Conservation (phyloP, 306 rosid genomes). For the Purshia tridentata region DNA sequence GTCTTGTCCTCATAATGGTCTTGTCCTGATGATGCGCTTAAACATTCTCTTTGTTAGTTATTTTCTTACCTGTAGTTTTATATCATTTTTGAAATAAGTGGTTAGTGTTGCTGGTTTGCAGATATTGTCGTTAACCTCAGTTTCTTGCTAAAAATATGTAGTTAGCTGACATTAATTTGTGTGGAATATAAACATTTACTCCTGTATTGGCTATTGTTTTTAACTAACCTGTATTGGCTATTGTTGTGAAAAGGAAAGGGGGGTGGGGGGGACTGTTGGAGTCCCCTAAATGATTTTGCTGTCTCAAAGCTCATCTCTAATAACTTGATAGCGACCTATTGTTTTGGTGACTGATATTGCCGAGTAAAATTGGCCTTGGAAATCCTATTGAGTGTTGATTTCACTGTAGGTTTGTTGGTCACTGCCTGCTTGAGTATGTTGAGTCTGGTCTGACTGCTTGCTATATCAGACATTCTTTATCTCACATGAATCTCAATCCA, state of each 20-base stretch:
- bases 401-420: neutral
- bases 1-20: neutral
- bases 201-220: neutral
- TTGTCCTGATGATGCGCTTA: neutral
- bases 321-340: neutral
- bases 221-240: neutral
- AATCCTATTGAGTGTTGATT: neutral
- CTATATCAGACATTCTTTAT: neutral
- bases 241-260: neutral
- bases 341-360: neutral
- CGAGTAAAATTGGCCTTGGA: neutral
- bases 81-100: neutral
- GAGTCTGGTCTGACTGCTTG: neutral
- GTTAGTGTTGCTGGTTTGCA: neutral
- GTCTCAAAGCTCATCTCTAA: neutral
- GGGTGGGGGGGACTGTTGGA: neutral
- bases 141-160: neutral
- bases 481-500: neutral
- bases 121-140: neutral
- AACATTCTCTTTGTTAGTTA: neutral
- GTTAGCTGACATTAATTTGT: constrained; percentile 1
- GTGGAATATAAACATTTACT: neutral
- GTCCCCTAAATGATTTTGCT: neutral
- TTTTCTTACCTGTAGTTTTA: no score
- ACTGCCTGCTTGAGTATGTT: neutral